Base-by-base conservation (phyloP, 495 filamentous ascomycete genomes). In the Durotheca rogersii region DNA sequence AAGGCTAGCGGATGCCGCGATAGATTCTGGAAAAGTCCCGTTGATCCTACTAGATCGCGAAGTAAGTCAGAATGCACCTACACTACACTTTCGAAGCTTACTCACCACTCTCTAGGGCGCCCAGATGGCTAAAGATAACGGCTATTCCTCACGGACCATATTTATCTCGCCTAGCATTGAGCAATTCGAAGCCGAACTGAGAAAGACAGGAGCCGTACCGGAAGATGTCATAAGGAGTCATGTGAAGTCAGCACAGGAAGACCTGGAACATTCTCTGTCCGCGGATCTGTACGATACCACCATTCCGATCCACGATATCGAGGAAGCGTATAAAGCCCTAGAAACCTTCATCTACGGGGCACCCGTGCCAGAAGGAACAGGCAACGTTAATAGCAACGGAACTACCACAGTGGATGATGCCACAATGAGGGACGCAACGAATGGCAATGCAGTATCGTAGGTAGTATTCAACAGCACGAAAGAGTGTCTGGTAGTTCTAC, bases 291-390 rank as follows among this genome's bases (percentile, higher is more conserved):
- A 83, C 63, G 86, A 91, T 36, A 77, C 77, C 67, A 74, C 84
- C 16, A 72, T 92, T 32, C 77, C 85, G 19, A 90, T 89, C 54
- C 84, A 86, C 60, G 81, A 89, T 44, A 59, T 89, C 39, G 83
- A 89, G 30, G 79, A 67, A 44, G 83, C 87, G 0, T 87, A 67
- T 16, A 54, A 51, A 27, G 25, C 30, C 6, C 41, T 61, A 23
- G 51, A 57, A 42, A 32, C 41, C n/a, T 58, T 49, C 36, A 43
- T 60, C 6, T 56, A 47, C 19, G 41, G 50, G 7, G 12, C 23
- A 15, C n/a, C n/a, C n/a, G n/a, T n/a, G n/a, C 0, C 41, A 0
- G 41, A 12, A 1, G 48, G 35, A 18, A 17, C 33, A 1, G 56
- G 63, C 19, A 59, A 51, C 0, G 37, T 60, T 18, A 34, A 58